Percentiles rank a stretch among this genome's conserved stretches.
Evolutionary conservation across 768 basidiomycete genomes (phyloP).

Genomic region (Tubosaeta sp.): DNA sequence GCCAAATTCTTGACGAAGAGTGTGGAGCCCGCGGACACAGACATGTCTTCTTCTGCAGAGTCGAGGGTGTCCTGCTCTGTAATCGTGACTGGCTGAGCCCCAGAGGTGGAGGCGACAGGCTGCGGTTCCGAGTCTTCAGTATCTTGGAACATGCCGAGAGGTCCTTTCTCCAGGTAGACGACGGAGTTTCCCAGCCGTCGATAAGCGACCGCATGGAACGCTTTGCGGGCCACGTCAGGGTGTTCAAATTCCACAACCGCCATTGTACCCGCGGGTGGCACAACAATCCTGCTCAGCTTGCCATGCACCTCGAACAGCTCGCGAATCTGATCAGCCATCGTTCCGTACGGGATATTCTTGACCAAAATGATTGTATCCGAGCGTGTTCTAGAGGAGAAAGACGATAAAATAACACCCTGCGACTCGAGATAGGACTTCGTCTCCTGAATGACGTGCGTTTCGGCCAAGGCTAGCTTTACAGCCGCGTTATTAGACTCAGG

Average conservation of each 20-base stretch:
- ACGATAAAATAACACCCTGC: conserved; percentile 61
- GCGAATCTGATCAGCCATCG: conserved; percentile 67
- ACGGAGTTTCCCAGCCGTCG: conserved; percentile 84
- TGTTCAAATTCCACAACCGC: conserved; percentile 86
- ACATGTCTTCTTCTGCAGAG: conserved; percentile 35
- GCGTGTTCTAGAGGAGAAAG: conserved; percentile 48
- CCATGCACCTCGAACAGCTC: conserved; percentile 80
- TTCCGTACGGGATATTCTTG: conserved; percentile 96
- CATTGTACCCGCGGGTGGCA: conserved; percentile 91
- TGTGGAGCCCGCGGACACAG: conserved; percentile 67
- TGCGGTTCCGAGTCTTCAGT: conserved; percentile 22
- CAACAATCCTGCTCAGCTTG: conserved; percentile 60
- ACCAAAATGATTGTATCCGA: conserved; percentile 86
- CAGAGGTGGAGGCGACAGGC: conserved; percentile 10
- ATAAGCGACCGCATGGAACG: conserved; percentile 82
- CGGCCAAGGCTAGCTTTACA: conserved; percentile 92
- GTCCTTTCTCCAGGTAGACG: conserved; percentile 91
- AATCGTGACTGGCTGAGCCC: conserved; percentile 37
- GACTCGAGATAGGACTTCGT: conserved; percentile 87
- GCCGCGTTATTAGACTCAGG: conserved; percentile 79
- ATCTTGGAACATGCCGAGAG: conserved; percentile 74
- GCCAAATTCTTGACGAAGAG: conserved; percentile 93
- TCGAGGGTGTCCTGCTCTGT: conserved; percentile 37
- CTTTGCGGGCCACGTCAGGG: conserved; percentile 63
- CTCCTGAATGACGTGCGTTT: conserved; percentile 94